Evolutionary conservation across 2,329 filamentous ascomycete species (phyloP), one percentile per base, ranked within the genome.

Genomic region (Cladophialophora psammophila): DNA sequence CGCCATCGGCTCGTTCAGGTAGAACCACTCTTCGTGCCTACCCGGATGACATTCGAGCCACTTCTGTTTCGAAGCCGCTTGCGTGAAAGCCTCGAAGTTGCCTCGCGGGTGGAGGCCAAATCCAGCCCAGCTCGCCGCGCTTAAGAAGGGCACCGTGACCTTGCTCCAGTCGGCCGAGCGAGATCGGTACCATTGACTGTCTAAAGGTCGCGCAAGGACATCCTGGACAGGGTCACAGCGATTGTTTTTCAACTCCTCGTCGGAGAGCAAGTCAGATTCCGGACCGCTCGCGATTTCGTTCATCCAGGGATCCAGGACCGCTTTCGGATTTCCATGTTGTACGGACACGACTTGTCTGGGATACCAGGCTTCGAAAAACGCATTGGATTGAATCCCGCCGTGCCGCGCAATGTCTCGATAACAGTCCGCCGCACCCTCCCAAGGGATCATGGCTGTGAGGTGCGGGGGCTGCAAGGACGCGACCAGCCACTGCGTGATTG

Each of bases 21-120:
- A 92, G 75, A 91, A 91, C 0, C 89, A 89, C 1, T 92, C 80
- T 71, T 92, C 90, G 68, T 92, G 90, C 0, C 90, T 83, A 1
- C 90, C 90, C 0, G 86, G 88, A 72, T 92, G 90, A 75, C 91
- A 87, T 7, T 89, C 85, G 0, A 92, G 81, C 70, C 89, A 92
- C 75, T 92, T 92, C 67, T 88, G 80, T 65, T 87, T 82, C 0
- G 88, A 91, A 0, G 88, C 87, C 0, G 89, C 89, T 52, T 87
- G 82, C 1, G 79, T 48, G 70, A 65, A 92, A 0, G 89, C 90
- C 72, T 90, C 83, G 7, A 91, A 82, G 69, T 92, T 92, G 2
- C 90, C 90, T 5, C 90, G 83, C 6, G 91, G 81, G 71, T 92
- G 90, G 0, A 92, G 81, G 3, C 88, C 76, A 57, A 91, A 91